These are phyloP conservation scores for Fusarium nodosum DNA, from an alignment of 2,329 filamentous ascomycete species.

Conservation along the genomic window DNA sequence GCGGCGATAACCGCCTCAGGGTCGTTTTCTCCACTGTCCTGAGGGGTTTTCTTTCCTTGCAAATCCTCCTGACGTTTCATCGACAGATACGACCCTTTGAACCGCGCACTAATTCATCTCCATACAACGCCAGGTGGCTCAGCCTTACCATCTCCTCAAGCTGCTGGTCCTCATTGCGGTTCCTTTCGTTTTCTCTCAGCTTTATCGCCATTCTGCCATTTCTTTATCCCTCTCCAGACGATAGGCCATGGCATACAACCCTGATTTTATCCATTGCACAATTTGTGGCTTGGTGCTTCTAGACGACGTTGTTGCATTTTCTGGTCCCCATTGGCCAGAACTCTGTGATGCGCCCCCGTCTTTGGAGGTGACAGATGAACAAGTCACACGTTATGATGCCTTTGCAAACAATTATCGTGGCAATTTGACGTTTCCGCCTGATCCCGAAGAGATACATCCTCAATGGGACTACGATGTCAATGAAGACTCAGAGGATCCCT, in stretches of 20 bases:
- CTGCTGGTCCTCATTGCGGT: background rate
- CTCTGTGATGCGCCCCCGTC: background rate
- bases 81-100: background rate
- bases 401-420: background rate
- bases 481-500: background rate
- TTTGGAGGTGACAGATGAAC: background rate
- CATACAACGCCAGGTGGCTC: background rate
- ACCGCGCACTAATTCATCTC: background rate
- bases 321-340: conserved; percentile 6
- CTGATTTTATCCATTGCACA: conserved; percentile 10
- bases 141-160: background rate
- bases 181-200: too few species aligned
- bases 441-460: background rate
- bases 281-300: conserved; percentile 10
- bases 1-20: background rate
- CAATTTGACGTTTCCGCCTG: background rate
- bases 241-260: conserved; percentile 2
- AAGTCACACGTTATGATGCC: background rate
- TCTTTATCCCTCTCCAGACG: background rate
- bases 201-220: too few species aligned
- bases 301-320: background rate
- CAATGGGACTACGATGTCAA: background rate
- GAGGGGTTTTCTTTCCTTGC: background rate
- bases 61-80: background rate
- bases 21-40: background rate